Conservation (phyloP, 2,329 filamentous ascomycete genomes). For the Ophiostoma australiae region DNA sequence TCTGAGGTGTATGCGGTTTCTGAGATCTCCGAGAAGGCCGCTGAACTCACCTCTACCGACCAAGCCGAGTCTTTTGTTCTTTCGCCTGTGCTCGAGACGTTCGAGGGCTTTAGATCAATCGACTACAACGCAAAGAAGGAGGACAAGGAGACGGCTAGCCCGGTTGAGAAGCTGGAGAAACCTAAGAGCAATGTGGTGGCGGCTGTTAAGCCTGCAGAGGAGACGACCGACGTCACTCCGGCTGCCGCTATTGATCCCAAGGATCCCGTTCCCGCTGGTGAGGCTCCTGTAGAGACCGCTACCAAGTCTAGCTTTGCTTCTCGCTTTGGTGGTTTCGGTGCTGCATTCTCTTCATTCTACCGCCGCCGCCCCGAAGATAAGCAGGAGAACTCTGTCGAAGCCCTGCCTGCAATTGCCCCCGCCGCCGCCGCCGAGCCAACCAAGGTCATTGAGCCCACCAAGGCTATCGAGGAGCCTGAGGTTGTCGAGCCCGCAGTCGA, state of each 20-base stretch:
- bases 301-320: background rate
- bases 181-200: background rate
- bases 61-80: background rate
- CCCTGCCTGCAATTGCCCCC: background rate
- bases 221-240: conserved; percentile 14
- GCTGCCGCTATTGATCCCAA: background rate
- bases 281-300: background rate
- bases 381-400: background rate
- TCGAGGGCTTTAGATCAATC: conserved; percentile 2
- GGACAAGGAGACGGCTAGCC: background rate
- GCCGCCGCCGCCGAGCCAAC: background rate
- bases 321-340: conserved; percentile 21
- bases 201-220: conserved; percentile 7
- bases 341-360: conserved; percentile 21
- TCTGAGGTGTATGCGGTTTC: too few relatives aligned
- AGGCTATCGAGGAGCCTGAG: background rate
- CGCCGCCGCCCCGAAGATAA: conserved; percentile 11
- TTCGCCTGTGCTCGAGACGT: background rate
- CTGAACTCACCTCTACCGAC: background rate
- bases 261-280: background rate
- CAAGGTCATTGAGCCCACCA: background rate
- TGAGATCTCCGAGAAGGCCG: background rate
- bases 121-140: background rate
- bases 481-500: background rate
- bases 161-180: background rate